These are phyloP conservation scores for Saxispiralis lemnorum DNA, from an alignment of 495 filamentous ascomycete genomes.

Conservation along the genomic window DNA sequence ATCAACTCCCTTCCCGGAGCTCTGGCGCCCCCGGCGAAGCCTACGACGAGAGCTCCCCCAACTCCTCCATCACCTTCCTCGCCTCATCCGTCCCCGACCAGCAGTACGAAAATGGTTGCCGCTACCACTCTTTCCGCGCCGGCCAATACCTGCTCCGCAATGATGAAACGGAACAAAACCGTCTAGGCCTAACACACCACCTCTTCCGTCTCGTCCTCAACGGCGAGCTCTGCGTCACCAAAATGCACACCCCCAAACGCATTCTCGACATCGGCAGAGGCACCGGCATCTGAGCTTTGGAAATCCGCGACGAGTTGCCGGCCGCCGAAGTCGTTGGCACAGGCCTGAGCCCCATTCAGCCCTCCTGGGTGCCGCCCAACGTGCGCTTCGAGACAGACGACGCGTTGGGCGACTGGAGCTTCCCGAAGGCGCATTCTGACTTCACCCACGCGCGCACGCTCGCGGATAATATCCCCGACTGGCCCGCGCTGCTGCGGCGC, in stretches of 20 bases:
- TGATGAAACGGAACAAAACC: constrained; percentile 9
- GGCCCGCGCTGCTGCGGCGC: constrained; percentile 29
- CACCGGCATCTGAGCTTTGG: constrained; percentile 58
- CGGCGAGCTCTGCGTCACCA: constrained; percentile 39
- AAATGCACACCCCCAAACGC: constrained; percentile 32
- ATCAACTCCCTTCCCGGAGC: too few species aligned
- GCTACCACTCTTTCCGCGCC: constrained; percentile 8
- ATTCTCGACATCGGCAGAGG: constrained; percentile 45
- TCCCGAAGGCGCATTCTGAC: constrained; percentile 37
- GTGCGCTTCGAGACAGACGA: constrained; percentile 40
- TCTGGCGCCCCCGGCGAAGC: too few species aligned
- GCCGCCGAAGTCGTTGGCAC: constrained; percentile 14
- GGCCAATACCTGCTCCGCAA: constrained; percentile 6
- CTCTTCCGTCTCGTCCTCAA: constrained; percentile 3
- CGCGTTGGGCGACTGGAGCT: constrained; percentile 34
- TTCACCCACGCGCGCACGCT: constrained; percentile 37
- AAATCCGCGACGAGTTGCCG: constrained; percentile 11
- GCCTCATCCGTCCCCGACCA: not conserved
- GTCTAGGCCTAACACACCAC: constrained; percentile 13
- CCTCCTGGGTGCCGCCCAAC: constrained; percentile 30
- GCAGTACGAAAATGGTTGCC: constrained; percentile 10
- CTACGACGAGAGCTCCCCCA: not conserved
- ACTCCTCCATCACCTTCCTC: constrained; percentile 2
- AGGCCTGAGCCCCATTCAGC: constrained; percentile 23
- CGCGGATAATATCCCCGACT: constrained; percentile 25